Evolutionary conservation across 1,139 yeast species (phyloP).

Genomic region (Nakaseomyces kungkrabaensis): DNA sequence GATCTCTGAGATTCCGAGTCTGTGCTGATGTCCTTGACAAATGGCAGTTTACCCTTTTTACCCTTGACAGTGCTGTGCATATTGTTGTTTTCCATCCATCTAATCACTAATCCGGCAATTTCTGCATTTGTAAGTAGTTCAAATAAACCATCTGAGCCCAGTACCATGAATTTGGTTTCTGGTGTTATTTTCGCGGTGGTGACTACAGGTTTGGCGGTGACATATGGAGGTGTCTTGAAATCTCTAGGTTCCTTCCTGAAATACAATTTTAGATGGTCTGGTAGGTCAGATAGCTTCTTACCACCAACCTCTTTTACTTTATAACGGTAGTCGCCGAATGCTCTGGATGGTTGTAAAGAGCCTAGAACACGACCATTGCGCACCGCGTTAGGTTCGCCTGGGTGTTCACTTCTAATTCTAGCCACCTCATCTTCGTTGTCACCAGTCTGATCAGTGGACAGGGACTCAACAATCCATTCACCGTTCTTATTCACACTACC

Average conservation of each 20-base stretch:
- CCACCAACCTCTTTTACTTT: slow-evolving; percentile 54
- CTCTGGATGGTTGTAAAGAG: slow-evolving; percentile 89
- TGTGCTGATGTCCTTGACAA: slow-evolving; percentile 51
- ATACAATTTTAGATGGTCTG: slow-evolving; percentile 71
- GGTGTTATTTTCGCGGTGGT: slow-evolving; percentile 73
- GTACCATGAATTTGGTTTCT: slow-evolving; percentile 74
- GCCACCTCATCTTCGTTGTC: slow-evolving; percentile 81
- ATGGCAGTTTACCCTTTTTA: slow-evolving; percentile 46
- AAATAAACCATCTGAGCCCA: slow-evolving; percentile 92
- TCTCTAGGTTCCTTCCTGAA: slow-evolving; percentile 76
- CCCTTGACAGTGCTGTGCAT: slow-evolving; percentile 9
- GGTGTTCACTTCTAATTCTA: slow-evolving; percentile 79
- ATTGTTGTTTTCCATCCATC: slow-evolving; percentile 67
- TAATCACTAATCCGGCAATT: slow-evolving; percentile 82
- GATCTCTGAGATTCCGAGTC: slow-evolving; percentile 50
- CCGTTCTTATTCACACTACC: slow-evolving; percentile 60
- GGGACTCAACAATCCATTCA: slow-evolving; percentile 78
- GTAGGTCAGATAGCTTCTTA: slow-evolving; percentile 44
- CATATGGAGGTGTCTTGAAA: slow-evolving; percentile 87
- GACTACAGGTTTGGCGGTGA: slow-evolving; percentile 91
- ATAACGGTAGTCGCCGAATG: slow-evolving; percentile 95
- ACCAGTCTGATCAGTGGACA: slow-evolving; percentile 91
- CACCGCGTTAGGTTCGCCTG: slow-evolving; percentile 75
- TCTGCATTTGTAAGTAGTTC: slow-evolving; percentile 90
- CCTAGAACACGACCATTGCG: slow-evolving; percentile 89